A percentile compares a stretch with the other conserved stretches of the same genome.
Evolutionary conservation across 2,329 filamentous ascomycete species (phyloP).

Genomic region (Diaporthe caulivora): DNA sequence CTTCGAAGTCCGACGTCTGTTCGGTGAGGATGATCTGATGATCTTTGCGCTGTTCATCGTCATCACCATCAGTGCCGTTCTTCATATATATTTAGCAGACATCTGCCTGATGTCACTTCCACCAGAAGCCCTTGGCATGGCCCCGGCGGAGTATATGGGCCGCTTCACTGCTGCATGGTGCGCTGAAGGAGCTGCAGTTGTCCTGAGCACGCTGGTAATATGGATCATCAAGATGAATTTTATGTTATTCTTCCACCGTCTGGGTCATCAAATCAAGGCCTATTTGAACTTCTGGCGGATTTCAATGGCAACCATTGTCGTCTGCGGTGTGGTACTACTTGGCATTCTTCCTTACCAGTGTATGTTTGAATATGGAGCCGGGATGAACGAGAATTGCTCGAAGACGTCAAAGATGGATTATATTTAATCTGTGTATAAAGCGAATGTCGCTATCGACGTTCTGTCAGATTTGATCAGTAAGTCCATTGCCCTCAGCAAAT

Average conservation of each 20-base stretch:
- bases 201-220: conserved; percentile 21
- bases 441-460: conserved; percentile 32
- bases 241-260: conserved; percentile 35
- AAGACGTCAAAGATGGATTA: neutral
- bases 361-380: conserved; percentile 29
- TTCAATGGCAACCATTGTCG: conserved; percentile 31
- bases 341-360: conserved; percentile 37
- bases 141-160: neutral
- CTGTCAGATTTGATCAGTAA: conserved; percentile 39
- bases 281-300: conserved; percentile 40
- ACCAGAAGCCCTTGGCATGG: neutral
- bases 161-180: neutral
- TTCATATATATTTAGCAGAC: neutral
- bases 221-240: conserved; percentile 37
- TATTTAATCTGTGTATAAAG: neutral
- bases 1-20: neutral
- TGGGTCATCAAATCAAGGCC: conserved; percentile 17
- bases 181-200: neutral
- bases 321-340: conserved; percentile 15
- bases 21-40: conserved; percentile 23
- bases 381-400: conserved; percentile 32
- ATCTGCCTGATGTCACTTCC: neutral
- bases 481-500: neutral
- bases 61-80: neutral
- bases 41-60: neutral